Evolutionary conservation across 257 asterid genomes (phyloP), one percentile per base, ranked within the genome.

Genomic region (Solanum sejunctum): DNA sequence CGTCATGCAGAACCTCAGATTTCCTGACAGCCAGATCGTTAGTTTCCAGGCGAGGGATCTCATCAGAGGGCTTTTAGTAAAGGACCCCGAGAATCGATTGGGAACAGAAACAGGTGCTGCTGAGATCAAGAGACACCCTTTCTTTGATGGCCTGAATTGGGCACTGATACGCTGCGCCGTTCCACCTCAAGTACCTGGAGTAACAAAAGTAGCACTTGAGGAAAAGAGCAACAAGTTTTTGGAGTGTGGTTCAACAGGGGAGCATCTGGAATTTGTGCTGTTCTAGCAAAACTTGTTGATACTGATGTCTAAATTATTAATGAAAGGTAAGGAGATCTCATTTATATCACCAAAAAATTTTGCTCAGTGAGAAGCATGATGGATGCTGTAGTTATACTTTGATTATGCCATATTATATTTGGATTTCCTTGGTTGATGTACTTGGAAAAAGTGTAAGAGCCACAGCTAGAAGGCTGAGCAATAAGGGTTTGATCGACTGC

Each of bases 31-130:
- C 81, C 97, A 94, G 5, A 91, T 92, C 6, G 92, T 91, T 41
- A 93, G 97, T 87, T 91, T 91, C 17, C 95, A 92, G 56, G 97
- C 92, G 0, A 85, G 97, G 85, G 97, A 93, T 85, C 85, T 93
- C 60, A 93, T 93, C 45, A 86, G 97, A n/a, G 87, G 91, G 16
- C 89, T 93, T 56, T 63, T 93, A 66, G 92, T 89, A 78, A 93
- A 93, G 91, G 94, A 92, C 17, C 94, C 97, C 0, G 93, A 91
- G 87, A 84, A 86, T 60, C 89, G 97, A 36, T 64, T 93, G 73
- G 97, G 97, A 15, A 79, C 91, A 1, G 93, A 91, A 84, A 93
- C 90, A 0, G 97, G 97, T 23, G 92, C 97, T 51, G 94, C 95
- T 4, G 97, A 93, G 94, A 93, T 93, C 21, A 93, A 93, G 83